Evolutionary conservation across 768 basidiomycete genomes (phyloP).

Genomic region (Candolleomyces efflorescens): DNA sequence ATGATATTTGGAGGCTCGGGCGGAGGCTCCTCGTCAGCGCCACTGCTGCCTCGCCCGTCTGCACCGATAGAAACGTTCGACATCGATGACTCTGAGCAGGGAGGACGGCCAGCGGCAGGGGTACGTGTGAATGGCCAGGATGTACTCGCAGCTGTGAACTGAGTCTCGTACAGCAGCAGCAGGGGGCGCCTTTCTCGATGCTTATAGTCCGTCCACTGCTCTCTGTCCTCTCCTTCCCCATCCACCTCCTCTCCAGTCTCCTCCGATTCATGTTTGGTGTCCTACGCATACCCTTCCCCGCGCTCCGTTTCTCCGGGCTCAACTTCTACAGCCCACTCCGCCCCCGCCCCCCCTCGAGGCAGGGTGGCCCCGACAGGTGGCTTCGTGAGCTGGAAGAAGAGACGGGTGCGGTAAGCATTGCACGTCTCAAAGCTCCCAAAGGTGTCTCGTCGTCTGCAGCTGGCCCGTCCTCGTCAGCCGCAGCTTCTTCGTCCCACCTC

Average conservation of each 20-base stretch:
- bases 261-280: conserved; percentile 62
- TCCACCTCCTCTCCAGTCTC: conserved; percentile 56
- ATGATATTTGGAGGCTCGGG: conserved; percentile 44
- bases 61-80: conserved; percentile 37
- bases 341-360: conserved; percentile 26
- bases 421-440: conserved; percentile 29
- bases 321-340: conserved; percentile 40
- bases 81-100: conserved; percentile 49
- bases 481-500: conserved; percentile 26
- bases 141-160: conserved; percentile 8
- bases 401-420: conserved; percentile 68
- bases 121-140: conserved; percentile 6
- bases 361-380: conserved; percentile 71
- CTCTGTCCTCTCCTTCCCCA: conserved; percentile 52
- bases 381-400: conserved; percentile 80
- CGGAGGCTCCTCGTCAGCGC: neutral
- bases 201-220: conserved; percentile 34
- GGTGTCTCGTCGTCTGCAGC: conserved; percentile 33
- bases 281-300: conserved; percentile 65
- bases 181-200: conserved; percentile 14
- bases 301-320: conserved; percentile 45
- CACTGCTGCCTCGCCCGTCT: conserved; percentile 9
- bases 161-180: conserved; percentile 14
- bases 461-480: conserved; percentile 30
- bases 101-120: conserved; percentile 14